These are phyloP conservation scores for Tricholoma sp. DNA, from an alignment of 768 basidiomycete species.

Conservation along the genomic window DNA sequence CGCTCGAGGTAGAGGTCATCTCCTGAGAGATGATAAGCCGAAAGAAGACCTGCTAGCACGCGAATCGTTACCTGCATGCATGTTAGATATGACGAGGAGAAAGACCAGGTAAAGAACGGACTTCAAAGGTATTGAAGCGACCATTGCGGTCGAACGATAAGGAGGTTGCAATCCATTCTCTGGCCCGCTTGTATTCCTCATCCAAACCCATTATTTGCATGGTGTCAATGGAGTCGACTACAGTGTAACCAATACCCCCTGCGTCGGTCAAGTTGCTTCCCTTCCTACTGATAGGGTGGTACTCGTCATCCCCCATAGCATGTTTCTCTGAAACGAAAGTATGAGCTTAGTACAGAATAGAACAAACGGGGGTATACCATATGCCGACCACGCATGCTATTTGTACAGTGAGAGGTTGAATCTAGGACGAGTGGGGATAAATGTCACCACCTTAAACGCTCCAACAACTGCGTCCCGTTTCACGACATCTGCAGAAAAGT, in stretches of 20 bases:
- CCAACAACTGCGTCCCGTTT: constrained; percentile 68
- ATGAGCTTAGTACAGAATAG: not conserved
- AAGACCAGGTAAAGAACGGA: constrained; percentile 24
- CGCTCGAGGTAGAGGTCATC: constrained; percentile 71
- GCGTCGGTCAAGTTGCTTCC: constrained; percentile 76
- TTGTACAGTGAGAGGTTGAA: constrained; percentile 6
- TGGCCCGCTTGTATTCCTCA: constrained; percentile 75
- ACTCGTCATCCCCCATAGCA: constrained; percentile 92
- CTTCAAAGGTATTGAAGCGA: constrained; percentile 87
- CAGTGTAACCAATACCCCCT: constrained; percentile 87
- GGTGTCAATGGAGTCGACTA: constrained; percentile 85
- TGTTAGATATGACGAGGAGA: not conserved
- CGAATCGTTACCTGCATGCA: constrained; percentile 82
- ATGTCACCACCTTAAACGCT: constrained; percentile 67
- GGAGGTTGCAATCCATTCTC: constrained; percentile 68
- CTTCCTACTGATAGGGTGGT: constrained; percentile 71
- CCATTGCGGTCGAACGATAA: constrained; percentile 79
- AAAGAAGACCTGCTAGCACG: constrained; percentile 84
- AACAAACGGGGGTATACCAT: constrained; percentile 38
- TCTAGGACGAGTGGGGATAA: not conserved
- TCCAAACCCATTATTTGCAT: constrained; percentile 83
- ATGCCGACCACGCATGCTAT: constrained; percentile 84
- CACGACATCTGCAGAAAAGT: constrained; percentile 43
- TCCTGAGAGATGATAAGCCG: constrained; percentile 74
- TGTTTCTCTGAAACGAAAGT: constrained; percentile 59